Evolutionary conservation across 805 yeast genomes (phyloP).

Genomic region (Tetrapisispora taiwanensis): DNA sequence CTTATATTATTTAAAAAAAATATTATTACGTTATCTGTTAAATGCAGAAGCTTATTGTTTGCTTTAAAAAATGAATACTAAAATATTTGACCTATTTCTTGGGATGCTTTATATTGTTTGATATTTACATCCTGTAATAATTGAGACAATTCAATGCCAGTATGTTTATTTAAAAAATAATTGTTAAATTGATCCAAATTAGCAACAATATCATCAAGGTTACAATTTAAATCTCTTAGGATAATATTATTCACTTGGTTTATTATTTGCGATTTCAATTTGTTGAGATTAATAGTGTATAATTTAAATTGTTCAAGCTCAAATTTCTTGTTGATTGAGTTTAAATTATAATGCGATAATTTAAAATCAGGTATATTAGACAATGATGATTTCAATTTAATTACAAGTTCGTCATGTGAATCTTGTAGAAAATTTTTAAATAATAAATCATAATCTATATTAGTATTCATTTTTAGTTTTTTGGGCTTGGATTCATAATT

Average conservation of each 20-base stretch:
- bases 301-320: not conserved
- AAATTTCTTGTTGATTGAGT: not conserved
- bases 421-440: too few relatives aligned
- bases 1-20: too few relatives aligned
- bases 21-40: too few relatives aligned
- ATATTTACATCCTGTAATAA: not conserved
- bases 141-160: not conserved
- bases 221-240: not conserved
- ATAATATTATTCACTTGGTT: not conserved
- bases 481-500: too few relatives aligned
- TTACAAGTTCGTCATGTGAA: too few relatives aligned
- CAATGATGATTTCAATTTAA: too few relatives aligned
- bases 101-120: not conserved
- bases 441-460: too few relatives aligned
- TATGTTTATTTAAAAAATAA: not conserved
- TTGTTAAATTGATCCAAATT: not conserved
- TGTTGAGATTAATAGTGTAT: not conserved
- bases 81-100: not conserved
- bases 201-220: not conserved
- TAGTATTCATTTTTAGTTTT: too few relatives aligned
- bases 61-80: not conserved
- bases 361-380: not conserved
- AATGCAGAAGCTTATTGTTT: too few relatives aligned
- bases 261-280: not conserved
- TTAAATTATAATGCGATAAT: not conserved